Evolutionary conservation across 31 red algal genomes (phyloP), one percentile per base, ranked within the genome.

Genomic region (Asparagopsis taxiformis): DNA sequence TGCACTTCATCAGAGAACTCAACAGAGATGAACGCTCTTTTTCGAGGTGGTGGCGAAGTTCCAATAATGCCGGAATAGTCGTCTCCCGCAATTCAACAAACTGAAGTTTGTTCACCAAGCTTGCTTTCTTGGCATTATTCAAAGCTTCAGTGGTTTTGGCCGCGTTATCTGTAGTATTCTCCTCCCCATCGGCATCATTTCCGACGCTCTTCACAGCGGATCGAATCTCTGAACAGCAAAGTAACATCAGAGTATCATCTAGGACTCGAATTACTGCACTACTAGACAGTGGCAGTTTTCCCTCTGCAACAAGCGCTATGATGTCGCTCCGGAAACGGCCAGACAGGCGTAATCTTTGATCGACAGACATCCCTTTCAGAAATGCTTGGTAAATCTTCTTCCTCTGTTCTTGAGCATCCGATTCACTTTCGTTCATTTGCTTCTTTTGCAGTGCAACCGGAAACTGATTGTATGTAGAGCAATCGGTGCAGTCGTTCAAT

Each of bases 401-500:
- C 34, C 80, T 34, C 36, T 53, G 65, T 34, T 3, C 7, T 4
- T 59, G 11, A 60, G 66, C 52, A 17, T 70, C 33, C 22, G 43
- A 48, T 33, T 55, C 59, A 29, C 66, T 43, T 16, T 23, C 32
- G 4, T 41, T 2, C 26, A 59, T 13, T 20, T 54, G 25, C 25
- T 13, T 58, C 23, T 61, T 46, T 10, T 3, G 60, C 31, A 55
- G 35, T 29, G 41, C 41, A 9, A 50, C 35, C 51, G 51, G 51
- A 58, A 41, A 74, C 16, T 34, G 52, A 25, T 62, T 78, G 43
- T 65, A 65, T 21, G 54, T 53, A 29, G 38, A 28, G 29, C 67
- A 36, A 17, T 49, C 62, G 25, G 28, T 36, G 67, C 80, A 85
- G 46, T 79, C 55, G 51, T 93, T 93, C 58, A 93, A 62, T 20